Evolutionary conservation across 345 rosid genomes (phyloP), one percentile per base, ranked within the genome.

Genomic region (Pistacia integerrima): DNA sequence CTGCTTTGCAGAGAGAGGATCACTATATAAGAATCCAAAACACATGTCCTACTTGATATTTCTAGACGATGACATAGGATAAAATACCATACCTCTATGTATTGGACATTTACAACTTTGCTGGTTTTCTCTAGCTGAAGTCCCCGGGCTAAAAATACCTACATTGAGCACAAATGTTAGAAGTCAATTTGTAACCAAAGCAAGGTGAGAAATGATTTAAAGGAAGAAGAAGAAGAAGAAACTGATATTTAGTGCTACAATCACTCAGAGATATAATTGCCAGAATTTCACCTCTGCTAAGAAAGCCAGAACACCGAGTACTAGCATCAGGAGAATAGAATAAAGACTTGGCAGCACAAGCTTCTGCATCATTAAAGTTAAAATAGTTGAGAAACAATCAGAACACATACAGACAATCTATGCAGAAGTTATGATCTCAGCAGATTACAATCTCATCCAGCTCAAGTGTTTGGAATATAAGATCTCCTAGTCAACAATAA

Each of bases 81-180:
- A 30, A 61, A 61, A 17, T 28, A 61, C 11, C 9, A n/a, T 59
- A 94, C 98, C 97, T 90, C 90, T 0, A 85, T 80, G 81, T 88
- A 94, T 84, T 74, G 81, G 75, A 94, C 64, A 80, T 91, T 94
- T 71, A 87, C 85, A 73, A 81, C 97, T 86, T 87, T 93, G 85
- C 90, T 83, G 73, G 88, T 91, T 82, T 91, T 91, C 87, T 93
- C 97, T n/a, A 91, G 97, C 84, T 93, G 97, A 76, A 93, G 90
- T 22, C 93, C 94, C 2, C 91, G 94, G 0, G 98, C 98, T 83
- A 94, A 78, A 41, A 93, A 77, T 66, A 93, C 83, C 98, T 94
- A 80, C 70, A 68, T 49, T 12, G 54, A 70, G 44, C 75, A 67
- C 54, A 44, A 10, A 76, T 8, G 35, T 33, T 70, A 36, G 69